Base-by-base conservation (phyloP, 164 flowering plant species). In the Berberis thunbergii region DNA sequence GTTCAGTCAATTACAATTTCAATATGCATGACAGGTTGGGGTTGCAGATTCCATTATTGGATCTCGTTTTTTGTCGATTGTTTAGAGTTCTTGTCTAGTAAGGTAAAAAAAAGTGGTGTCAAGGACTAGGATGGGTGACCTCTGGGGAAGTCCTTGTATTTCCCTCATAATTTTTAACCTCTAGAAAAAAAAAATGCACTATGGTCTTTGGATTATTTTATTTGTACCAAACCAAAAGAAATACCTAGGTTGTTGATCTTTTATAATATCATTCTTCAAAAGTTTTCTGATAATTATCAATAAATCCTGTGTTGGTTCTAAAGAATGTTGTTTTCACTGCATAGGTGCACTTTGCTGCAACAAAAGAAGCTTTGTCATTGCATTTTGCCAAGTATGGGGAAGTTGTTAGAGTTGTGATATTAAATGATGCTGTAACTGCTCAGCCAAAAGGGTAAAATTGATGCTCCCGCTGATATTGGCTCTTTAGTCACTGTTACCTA, bases 311-410 rank as follows among this genome's bases (percentile, higher is more conserved):
- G 1, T 41, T 46, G 10, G 26, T 41, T 57, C 8, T 40, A 41
- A 59, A 26, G 49, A 8, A 40, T 63, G 50, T 52, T 66, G 52
- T 9, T 65, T 48, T 52, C 55, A 44, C 40, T 70, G 57, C 63
- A n/a, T 63, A 79, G 83, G 83, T 79, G 61, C 83, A 79, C 65
- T 75, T 70, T 64, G 75, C 72, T 7, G 80, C 79, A 45, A 69
- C 78, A 48, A 77, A 64, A 57, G 80, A 77, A 64, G 75, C 74
- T 56, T 62, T 79, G 10, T 61, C 72, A 49, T 59, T 13, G 58
- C 72, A 73, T 69, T 79, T 79, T 67, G 13, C 65, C 43, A 77
- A 69, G 66, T 79, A 80, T 71, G 83, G 80, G 50, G 59, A 43
- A 41, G 66, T 79, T 43, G 48, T 68, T 45, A 71, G 60, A 49